Base-by-base conservation (phyloP, 164 flowering plant species). In the Chimonanthus salicifolius region DNA sequence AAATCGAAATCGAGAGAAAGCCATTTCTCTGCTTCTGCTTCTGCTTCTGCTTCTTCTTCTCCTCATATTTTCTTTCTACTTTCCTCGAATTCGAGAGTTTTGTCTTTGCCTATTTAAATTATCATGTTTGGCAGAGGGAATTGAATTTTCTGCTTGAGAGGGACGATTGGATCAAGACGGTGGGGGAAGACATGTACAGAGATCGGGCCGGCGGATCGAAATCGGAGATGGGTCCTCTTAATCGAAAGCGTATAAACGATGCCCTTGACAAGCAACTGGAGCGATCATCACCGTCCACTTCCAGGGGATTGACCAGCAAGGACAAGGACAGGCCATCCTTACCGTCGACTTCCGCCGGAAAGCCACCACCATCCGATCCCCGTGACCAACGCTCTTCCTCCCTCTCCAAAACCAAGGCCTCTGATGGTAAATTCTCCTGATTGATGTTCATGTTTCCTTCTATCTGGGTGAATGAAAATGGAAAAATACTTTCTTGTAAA, bases 241-340 rank as follows among this genome's bases (percentile, higher is more conserved):
- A 91, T 85, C 90, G 97, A 78, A 88, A 87, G 82, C 82, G 90
- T 58, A 87, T 92, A 78, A 86, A 86, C 73, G 94, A 90, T 50
- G 91, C 85, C n/a, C 80, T 88, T 44, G 93, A 89, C 72, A 90
- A 88, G 82, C 93, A 84, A 47, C 78, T 92, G 64, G 94, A 90
- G 81, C 82, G 85, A 72, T 84, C 97, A 0, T 90, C 90, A 16
- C 93, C 93, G 18, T 92, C 97, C 58, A 86, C 89, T 11, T 89
- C 94, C 43, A 78, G 73, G 73, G 84, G 80, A n/a, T 44, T 75
- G 67, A 84, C 81, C 75, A 86, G 83, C 67, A 73, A 67, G 81
- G 86, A 84, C 9, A 85, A 82, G 80, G 80, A 83, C 20, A 74
- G 84, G 33, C 33, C 33, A 15, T 71, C 84, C 58, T 69, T 84